Evolutionary conservation across 2,329 filamentous ascomycete genomes (phyloP), one percentile per base, ranked within the genome.

Genomic region (Colletotrichum tabaci): DNA sequence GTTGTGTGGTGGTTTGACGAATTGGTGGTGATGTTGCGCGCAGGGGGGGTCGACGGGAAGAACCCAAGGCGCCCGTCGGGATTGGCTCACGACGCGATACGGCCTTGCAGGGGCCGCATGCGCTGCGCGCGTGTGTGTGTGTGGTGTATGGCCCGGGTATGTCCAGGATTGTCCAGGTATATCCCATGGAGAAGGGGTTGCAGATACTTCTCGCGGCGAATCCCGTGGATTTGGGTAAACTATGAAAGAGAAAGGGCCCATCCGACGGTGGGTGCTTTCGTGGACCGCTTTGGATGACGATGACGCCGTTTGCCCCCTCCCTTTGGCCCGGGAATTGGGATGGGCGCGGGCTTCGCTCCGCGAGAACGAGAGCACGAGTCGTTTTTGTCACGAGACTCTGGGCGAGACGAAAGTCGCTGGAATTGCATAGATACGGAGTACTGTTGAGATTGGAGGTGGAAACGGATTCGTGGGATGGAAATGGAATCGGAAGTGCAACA

Each of bases 41-140:
- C 68, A 71, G 26, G 26, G 26, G 68, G 68, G 69, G 66, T 61
- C 44, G 66, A 60, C 65, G 66, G 66, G 66, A 64, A 56, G 60
- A 30, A 52, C 26, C 2, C 18, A 38, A 44, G n/a, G 38, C 49
- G 66, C 30, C 42, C 7, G 53, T 42, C 50, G 53, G 23, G 55
- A 72, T 72, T 72, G 69, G 69, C 35, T 23, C 6, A 61, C 65
- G 49, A 70, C 69, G 66, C 66, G 69, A 60, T 72, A 56, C 57
- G 42, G 52, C 21, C 23, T 57, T 18, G 30, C 35, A 21, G 23
- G 23, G 21, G 9, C 26, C 26, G 26, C 26, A 26, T 55, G 35
- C 30, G 42, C 26, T 68, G 55, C n/a, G 15, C 56, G 49, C 44
- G 47, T 61, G 47, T 57, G 53, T 60, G 66, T 52, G 40, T 15